A percentile compares a stretch with the other conserved stretches of the same genome.
These are phyloP conservation scores for Ceratobasidium theobromae DNA, from an alignment of 1,284 basidiomycete species.

Conservation along the genomic window DNA sequence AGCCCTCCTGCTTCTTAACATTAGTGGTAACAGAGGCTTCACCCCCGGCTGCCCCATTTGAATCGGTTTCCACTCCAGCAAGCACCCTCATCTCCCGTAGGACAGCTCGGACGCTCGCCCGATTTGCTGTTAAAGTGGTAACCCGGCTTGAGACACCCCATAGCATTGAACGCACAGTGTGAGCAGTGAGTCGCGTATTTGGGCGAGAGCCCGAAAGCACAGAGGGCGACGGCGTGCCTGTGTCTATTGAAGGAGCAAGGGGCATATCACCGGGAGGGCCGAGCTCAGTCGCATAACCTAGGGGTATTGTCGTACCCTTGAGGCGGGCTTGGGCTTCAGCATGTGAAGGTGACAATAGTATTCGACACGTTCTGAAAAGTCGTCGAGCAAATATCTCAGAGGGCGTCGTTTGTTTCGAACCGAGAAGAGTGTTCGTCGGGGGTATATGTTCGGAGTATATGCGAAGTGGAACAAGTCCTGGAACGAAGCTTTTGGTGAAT, in stretches of 20 bases:
- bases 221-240: constrained; percentile 14
- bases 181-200: constrained; percentile 62
- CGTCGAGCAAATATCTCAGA: constrained; percentile 27
- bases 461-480: constrained; percentile 55
- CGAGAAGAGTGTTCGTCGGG: constrained; percentile 37
- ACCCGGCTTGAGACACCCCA: constrained; percentile 68
- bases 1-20: constrained; percentile 23
- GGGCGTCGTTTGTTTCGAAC: neutral
- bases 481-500: constrained; percentile 52
- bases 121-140: constrained; percentile 82
- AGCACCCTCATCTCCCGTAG: constrained; percentile 55
- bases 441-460: constrained; percentile 46
- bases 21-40: constrained; percentile 34
- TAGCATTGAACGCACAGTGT: constrained; percentile 68
- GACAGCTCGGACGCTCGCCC: constrained; percentile 72
- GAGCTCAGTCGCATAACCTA: constrained; percentile 25
- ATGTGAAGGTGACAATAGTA: constrained; percentile 9
- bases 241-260: constrained; percentile 7
- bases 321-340: neutral
- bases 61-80: constrained; percentile 41
- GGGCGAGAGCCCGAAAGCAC: constrained; percentile 35
- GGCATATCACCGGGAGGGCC: neutral
- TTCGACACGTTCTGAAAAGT: constrained; percentile 10
- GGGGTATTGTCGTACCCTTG: neutral
- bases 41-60: constrained; percentile 2